Base-by-base conservation (phyloP, 805 yeast species). In the Nakazawaea siamensis region DNA sequence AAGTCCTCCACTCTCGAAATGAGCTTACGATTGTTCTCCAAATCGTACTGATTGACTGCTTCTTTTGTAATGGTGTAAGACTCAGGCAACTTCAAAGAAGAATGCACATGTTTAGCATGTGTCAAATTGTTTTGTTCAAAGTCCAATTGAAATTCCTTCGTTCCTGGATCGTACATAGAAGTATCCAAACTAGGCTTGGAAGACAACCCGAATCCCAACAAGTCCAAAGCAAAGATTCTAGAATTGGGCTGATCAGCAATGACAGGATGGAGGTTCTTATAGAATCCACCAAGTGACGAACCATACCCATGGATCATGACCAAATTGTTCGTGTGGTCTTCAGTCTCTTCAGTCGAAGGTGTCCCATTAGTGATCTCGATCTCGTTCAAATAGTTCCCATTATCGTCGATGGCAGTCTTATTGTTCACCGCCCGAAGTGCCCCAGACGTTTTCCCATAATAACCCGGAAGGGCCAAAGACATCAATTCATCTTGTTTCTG, bases 281-380 rank as follows among this genome's bases (percentile, higher is more conserved):
- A 74, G 58, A 70, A 73, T 53, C 76, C 70, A 2, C 77, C 77
- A 13, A 62, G 49, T 0, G 74, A 62, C 1, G 79, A 76, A 0
- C 74, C 79, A 49, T 68, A 73, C 0, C 80, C 80, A 45, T 73
- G 80, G 15, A 73, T 37, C 54, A 73, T 64, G 3, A 71, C 78
- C 16, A 73, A 41, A 47, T 70, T 68, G 1, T 41, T 43, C 5
- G 34, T 30, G 10, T 7, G 37, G 16, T 14, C 37, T 10, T n/a
- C 27, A 6, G 18, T 13, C 6, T 27, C 29, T n/a, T 20, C 18
- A 10, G 24, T 15, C 3, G 32, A 36, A 14, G 29, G 33, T 14
- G 27, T 13, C 9, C 27, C 30, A 27, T 49, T 49, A 21, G 49
- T 52, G 7, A 50, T 39, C 24, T 52, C 37, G 2, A 54, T 40